Evolutionary conservation across 306 rosid genomes (phyloP).

Genomic region (Lathyrus oleraceus): DNA sequence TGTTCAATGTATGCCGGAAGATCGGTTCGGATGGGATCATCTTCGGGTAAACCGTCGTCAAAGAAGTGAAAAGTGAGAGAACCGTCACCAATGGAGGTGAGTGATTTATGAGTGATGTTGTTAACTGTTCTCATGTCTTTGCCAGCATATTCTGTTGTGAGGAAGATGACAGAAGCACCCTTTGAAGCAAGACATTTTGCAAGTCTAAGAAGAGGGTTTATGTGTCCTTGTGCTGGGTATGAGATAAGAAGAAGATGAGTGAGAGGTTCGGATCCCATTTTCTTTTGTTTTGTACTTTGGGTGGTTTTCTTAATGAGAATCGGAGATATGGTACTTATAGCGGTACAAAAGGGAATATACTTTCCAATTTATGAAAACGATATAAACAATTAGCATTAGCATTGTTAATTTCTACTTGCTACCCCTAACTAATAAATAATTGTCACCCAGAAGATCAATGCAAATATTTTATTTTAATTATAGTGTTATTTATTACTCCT

Average conservation of each 20-base stretch:
- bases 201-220: constrained; percentile 69
- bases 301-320: too few relatives aligned
- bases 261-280: constrained; percentile 40
- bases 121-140: constrained; percentile 43
- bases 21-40: constrained; percentile 28
- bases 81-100: constrained; percentile 49
- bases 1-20: constrained; percentile 16
- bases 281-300: not conserved
- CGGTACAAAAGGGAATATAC: too few relatives aligned
- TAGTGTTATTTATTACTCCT: too few relatives aligned
- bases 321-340: too few relatives aligned
- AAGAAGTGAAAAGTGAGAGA: constrained; percentile 61
- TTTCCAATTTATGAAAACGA: too few relatives aligned
- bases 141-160: constrained; percentile 47
- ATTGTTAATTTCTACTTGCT: too few relatives aligned
- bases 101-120: constrained; percentile 38
- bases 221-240: constrained; percentile 75
- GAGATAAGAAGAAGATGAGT: constrained; percentile 55
- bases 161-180: constrained; percentile 59
- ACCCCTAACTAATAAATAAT: too few relatives aligned
- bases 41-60: constrained; percentile 47
- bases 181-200: constrained; percentile 65
- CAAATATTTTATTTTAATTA: too few relatives aligned
- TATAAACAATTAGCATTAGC: too few relatives aligned
- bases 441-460: too few relatives aligned